A percentile compares a stretch with the other conserved stretches of the same genome.
Conservation (phyloP, 2,329 filamentous ascomycete genomes). For the Fusarium piperis region DNA sequence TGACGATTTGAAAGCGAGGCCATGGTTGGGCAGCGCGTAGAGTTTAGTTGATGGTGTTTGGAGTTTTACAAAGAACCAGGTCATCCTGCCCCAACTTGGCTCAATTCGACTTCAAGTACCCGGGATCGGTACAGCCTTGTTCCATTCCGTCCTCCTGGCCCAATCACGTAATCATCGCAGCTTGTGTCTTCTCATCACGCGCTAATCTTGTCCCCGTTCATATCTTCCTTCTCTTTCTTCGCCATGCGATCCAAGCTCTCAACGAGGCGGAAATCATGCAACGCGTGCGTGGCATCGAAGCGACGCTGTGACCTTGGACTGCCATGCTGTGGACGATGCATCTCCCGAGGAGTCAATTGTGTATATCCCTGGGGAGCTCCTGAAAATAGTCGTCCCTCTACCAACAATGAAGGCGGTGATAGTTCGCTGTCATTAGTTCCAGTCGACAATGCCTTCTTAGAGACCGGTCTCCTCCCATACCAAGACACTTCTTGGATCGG, state of each 20-base stretch:
- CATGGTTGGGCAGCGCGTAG: neutral
- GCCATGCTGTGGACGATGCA: conserved; percentile 9
- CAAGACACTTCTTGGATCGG: neutral
- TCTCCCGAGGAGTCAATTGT: neutral
- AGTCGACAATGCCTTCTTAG: neutral
- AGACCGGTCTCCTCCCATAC: neutral
- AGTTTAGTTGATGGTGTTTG: neutral
- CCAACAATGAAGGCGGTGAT: neutral
- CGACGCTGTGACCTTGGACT: conserved; percentile 18
- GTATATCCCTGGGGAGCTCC: conserved; percentile 7
- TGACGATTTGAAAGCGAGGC: neutral
- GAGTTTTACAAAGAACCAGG: neutral
- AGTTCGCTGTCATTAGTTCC: neutral
- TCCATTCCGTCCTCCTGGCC: neutral
- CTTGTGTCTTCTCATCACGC: neutral
- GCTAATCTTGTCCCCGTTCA: neutral
- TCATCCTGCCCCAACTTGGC: neutral
- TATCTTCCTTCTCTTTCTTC: neutral
- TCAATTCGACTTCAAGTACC: neutral
- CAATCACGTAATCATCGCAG: neutral
- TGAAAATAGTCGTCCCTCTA: neutral
- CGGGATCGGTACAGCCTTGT: neutral
- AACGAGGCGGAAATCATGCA: conserved; percentile 17
- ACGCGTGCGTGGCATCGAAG: conserved; percentile 9
- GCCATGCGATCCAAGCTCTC: neutral